phyloP scores from a whole-genome alignment of 306 rosid genomes.

The Crotalaria pallida region DNA sequence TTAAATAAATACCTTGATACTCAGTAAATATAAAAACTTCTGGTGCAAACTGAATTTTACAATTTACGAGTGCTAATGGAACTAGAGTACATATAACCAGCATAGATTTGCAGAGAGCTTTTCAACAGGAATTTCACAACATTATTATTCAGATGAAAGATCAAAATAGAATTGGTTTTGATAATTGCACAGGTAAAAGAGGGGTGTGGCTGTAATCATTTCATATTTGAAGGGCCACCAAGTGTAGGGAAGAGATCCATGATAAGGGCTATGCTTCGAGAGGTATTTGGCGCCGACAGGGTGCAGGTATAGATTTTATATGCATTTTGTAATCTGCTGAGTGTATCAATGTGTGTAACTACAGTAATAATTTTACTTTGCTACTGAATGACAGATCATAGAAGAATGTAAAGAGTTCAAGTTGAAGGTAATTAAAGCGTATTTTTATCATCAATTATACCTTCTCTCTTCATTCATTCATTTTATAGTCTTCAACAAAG shows the following conservation, averaged over 20 bases:
- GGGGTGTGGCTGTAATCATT: slow-evolving; percentile 46
- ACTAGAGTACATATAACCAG: neutral
- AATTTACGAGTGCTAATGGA: neutral
- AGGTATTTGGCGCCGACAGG: slow-evolving; percentile 45
- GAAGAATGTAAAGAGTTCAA: slow-evolving; percentile 43
- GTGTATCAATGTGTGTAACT: neutral
- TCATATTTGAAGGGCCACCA: slow-evolving; percentile 79
- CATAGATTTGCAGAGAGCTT: too few species aligned
- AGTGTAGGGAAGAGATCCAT: slow-evolving; percentile 84
- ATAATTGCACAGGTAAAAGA: slow-evolving; percentile 29
- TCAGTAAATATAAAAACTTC: neutral
- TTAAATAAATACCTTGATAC: too few species aligned
- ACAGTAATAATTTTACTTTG: neutral
- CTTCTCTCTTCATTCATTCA: neutral
- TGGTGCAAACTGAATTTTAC: neutral
- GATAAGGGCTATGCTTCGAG: slow-evolving; percentile 77
- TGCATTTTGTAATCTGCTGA: neutral
- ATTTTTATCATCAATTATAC: neutral
- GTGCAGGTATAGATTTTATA: slow-evolving; percentile 34
- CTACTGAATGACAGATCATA: slow-evolving; percentile 33
- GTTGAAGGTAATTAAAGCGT: slow-evolving; percentile 44
- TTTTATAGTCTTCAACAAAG: neutral
- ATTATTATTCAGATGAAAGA: too few species aligned
- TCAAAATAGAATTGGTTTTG: neutral
- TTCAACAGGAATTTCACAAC: neutral